Evolutionary conservation across 257 asterid species (phyloP).

Genomic region (Verbascum thapsus): DNA sequence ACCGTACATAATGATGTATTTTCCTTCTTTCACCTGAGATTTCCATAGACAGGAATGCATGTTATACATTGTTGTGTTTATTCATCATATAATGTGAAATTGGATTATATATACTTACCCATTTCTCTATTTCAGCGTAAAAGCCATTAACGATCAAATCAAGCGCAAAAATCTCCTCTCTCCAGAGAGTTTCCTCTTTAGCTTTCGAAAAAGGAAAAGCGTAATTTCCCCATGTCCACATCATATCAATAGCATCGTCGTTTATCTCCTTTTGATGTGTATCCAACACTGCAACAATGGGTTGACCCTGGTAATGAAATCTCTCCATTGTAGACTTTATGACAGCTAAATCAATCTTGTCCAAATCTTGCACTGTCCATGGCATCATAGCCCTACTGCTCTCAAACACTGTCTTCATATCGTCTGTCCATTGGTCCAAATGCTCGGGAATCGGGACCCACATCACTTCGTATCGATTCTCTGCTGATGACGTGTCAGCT

Average conservation of each 20-base stretch:
- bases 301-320: constrained; percentile 25
- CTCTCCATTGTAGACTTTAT: constrained; percentile 16
- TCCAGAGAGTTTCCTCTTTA: constrained; percentile 30
- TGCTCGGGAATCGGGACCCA: constrained; percentile 27
- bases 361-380: constrained; percentile 24
- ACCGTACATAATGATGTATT: constrained; percentile 14
- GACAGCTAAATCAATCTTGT: constrained; percentile 12
- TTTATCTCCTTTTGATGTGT: constrained; percentile 26
- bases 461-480: constrained; percentile 26
- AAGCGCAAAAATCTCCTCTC: not conserved
- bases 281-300: constrained; percentile 27
- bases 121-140: not conserved
- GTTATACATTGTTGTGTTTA: no score
- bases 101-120: not conserved
- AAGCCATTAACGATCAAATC: constrained; percentile 15
- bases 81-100: no score
- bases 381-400: not conserved
- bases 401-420: not conserved
- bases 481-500: not conserved
- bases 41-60: no score
- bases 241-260: constrained; percentile 23
- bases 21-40: constrained; percentile 23
- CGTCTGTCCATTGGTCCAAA: not conserved
- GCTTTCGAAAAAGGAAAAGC: constrained; percentile 27
- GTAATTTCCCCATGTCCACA: constrained; percentile 27